Conservation (phyloP, 2,329 filamentous ascomycete species). For the Aspergillus sp. region DNA sequence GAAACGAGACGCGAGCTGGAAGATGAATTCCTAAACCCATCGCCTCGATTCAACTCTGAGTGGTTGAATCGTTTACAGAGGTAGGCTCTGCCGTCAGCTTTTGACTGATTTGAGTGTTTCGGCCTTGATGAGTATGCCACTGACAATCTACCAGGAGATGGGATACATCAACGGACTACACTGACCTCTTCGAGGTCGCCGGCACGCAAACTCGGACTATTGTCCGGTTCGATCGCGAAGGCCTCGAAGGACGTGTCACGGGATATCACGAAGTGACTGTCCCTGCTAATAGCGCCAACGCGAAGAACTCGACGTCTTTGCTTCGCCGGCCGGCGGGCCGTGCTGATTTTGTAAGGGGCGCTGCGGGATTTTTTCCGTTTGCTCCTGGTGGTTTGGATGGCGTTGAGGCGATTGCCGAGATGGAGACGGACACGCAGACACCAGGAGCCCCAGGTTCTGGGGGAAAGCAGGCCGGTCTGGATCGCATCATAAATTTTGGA, state of each 20-base stretch:
- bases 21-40: conserved; percentile 74
- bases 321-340: conserved; percentile 80
- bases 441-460: conserved; percentile 45
- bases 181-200: conserved; percentile 81
- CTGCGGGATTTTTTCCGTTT: conserved; percentile 91
- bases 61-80: conserved; percentile 92
- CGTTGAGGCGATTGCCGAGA: conserved; percentile 78
- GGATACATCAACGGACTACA: conserved; percentile 77
- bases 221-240: conserved; percentile 86
- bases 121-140: not conserved
- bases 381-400: conserved; percentile 85
- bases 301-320: conserved; percentile 92
- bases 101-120: not conserved
- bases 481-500: conserved; percentile 81
- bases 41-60: conserved; percentile 72
- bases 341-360: conserved; percentile 89
- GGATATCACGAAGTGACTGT: conserved; percentile 94
- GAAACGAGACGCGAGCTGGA: conserved; percentile 71
- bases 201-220: conserved; percentile 94
- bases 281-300: conserved; percentile 81
- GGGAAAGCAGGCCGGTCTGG: conserved; percentile 57
- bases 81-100: conserved; percentile 36
- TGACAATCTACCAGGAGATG: conserved; percentile 56
- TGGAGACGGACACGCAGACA: conserved; percentile 70
- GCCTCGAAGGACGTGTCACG: conserved; percentile 86